Evolutionary conservation across 257 asterid species (phyloP), one percentile per base, ranked within the genome.

Genomic region (Gardenia jasminoides): DNA sequence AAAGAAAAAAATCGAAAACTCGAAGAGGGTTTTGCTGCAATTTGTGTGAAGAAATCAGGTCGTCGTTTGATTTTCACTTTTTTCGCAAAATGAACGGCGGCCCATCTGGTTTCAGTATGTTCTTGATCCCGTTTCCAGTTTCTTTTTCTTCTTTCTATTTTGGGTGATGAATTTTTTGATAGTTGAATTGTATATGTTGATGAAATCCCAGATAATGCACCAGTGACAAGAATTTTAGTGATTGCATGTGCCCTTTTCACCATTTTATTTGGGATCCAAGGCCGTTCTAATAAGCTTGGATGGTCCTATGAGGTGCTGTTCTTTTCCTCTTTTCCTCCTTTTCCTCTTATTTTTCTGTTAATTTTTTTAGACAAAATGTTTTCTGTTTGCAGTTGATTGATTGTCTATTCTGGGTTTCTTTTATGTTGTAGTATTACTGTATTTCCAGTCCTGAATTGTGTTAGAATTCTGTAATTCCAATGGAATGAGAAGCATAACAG

Each of bases 91-190:
- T 93, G 99, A 93, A 95, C 97, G 98, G 98, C 88, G 98, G 98
- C 84, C 98, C 97, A 83, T 92, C 97, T 87, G 99, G 99, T 85
- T 95, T 95, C 92, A 89, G 98, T 95, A 90, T 50, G 98, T 79
- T 72, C 76, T 75, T 61, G 74, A 64, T 73, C 74, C 76, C 74
- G 10, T 70, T 58, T 46, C 67, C 44, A 15, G 17, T 43, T 74
- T 39, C 52, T 67, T 77, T 31, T 67, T n/a, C 12, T 10, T 66
- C 48, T 10, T 6, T 22, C 11, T 20, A 26, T 9, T 36, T 11
- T 36, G 10, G 2, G 30, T 30, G 22, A 10, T 44, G 24, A 61
- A 58, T 50, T 13, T 61, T 16, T 67, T 80, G 52, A 39, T 59
- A 31, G n/a, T 39, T 74, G 28, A 59, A 79, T 76, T 24, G 33